Conservation (phyloP, 495 filamentous ascomycete species). For the Hypoxylon intermedium region DNA sequence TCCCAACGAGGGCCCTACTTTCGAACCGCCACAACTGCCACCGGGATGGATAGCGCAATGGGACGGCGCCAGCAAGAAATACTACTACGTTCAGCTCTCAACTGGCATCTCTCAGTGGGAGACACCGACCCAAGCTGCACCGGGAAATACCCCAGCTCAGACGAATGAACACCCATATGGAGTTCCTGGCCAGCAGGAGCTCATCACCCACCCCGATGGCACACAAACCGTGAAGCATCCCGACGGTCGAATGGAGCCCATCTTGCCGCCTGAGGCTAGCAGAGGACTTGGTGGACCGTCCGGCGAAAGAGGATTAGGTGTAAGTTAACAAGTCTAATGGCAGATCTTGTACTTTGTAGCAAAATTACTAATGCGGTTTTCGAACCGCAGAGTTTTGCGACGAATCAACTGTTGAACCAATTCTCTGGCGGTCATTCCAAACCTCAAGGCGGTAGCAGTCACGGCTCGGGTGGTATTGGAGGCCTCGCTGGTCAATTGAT, state of each 20-base stretch:
- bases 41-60: conserved; percentile 86
- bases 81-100: conserved; percentile 80
- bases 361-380: conserved; percentile 13
- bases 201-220: conserved; percentile 62
- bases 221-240: conserved; percentile 56
- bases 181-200: conserved; percentile 50
- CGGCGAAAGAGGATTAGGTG: conserved; percentile 56
- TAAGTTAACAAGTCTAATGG: conserved; percentile 37
- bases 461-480: conserved; percentile 46
- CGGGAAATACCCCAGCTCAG: conserved; percentile 57
- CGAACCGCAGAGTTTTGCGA: conserved; percentile 39
- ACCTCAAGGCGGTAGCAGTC: conserved; percentile 36
- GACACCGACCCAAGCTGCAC: conserved; percentile 70
- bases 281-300: conserved; percentile 46
- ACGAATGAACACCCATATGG: conserved; percentile 60
- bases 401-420: conserved; percentile 42
- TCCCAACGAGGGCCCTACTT: conserved; percentile 72
- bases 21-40: conserved; percentile 71
- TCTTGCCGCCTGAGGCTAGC: conserved; percentile 47
- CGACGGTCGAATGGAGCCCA: conserved; percentile 59
- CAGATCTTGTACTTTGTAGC: background rate
- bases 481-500: conserved; percentile 48
- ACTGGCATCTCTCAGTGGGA: conserved; percentile 83
- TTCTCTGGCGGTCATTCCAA: conserved; percentile 39
- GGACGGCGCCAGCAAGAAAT: conserved; percentile 74